Percentiles rank a stretch among this genome's conserved stretches.
Evolutionary conservation across 1,139 yeast genomes (phyloP).

Genomic region (Sugiyamaella xylanicola): DNA sequence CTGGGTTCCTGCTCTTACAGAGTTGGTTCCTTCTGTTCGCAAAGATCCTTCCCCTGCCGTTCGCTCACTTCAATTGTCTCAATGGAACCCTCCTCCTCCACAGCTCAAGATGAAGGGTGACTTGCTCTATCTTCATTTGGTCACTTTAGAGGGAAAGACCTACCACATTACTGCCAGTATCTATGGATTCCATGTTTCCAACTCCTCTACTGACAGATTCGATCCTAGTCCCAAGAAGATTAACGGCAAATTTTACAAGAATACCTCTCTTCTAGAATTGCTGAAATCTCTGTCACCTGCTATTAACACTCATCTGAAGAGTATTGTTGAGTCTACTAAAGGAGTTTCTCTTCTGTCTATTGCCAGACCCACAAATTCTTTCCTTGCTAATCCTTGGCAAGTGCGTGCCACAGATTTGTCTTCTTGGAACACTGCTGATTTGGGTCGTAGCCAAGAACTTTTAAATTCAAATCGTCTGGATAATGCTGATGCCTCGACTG

Average conservation of each 20-base stretch:
- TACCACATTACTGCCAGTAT: slow-evolving; percentile 76
- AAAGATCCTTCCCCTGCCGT: slow-evolving; percentile 42
- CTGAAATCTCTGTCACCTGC: slow-evolving; percentile 58
- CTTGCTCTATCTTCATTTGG: slow-evolving; percentile 69
- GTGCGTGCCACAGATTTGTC: slow-evolving; percentile 44
- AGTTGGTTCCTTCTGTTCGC: slow-evolving; percentile 14
- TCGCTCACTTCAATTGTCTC: slow-evolving; percentile 64
- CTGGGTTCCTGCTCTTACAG: slow-evolving; percentile 12
- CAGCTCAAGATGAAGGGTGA: slow-evolving; percentile 68
- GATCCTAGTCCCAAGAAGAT: slow-evolving; percentile 58
- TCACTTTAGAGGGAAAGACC: slow-evolving; percentile 79
- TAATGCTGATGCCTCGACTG: slow-evolving; percentile 16
- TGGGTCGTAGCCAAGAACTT: slow-evolving; percentile 57
- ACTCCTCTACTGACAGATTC: slow-evolving; percentile 65
- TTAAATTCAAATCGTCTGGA: slow-evolving; percentile 21
- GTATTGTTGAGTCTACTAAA: slow-evolving; percentile 49
- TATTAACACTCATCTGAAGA: slow-evolving; percentile 48
- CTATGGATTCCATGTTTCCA: slow-evolving; percentile 78
- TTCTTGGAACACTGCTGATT: slow-evolving; percentile 52
- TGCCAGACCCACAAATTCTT: slow-evolving; percentile 62
- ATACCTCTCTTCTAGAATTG: slow-evolving; percentile 55
- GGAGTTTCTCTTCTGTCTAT: slow-evolving; percentile 56
- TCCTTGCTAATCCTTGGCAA: slow-evolving; percentile 77
- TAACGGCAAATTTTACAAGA: slow-evolving; percentile 45
- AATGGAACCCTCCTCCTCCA: slow-evolving; percentile 86